phyloP scores from a whole-genome alignment of 768 basidiomycete species.

The Boletus pseudo-olivaceus region DNA sequence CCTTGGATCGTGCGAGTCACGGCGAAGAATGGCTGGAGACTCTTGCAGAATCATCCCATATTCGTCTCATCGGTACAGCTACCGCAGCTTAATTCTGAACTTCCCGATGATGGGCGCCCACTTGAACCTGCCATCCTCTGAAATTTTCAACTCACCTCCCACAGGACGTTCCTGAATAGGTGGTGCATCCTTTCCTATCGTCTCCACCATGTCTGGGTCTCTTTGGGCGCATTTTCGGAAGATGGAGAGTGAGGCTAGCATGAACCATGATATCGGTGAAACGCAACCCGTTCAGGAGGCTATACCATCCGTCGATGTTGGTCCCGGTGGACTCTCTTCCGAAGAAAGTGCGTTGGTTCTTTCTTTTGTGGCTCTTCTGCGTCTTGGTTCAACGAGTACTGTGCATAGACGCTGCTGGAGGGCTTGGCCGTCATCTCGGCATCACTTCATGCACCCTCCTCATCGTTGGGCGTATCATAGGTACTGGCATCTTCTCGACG shows the following conservation, averaged over 20 bases:
- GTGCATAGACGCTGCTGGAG: constrained; percentile 45
- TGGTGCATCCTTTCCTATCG: too few relatives aligned
- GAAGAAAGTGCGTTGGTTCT: constrained; percentile 41
- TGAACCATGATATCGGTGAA: neutral
- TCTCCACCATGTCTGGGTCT: constrained; percentile 6
- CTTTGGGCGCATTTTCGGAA: constrained; percentile 4
- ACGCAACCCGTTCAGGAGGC: neutral
- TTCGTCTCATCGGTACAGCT: too few relatives aligned
- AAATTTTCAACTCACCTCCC: neutral
- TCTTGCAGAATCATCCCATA: too few relatives aligned
- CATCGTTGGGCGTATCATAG: constrained; percentile 56
- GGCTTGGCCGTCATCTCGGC: constrained; percentile 56
- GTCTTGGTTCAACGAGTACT: neutral
- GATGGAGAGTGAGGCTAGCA: neutral
- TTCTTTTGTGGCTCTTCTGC: neutral
- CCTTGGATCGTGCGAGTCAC: too few relatives aligned
- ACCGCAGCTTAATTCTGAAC: too few relatives aligned
- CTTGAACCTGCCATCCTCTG: neutral
- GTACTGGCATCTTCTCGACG: constrained; percentile 64
- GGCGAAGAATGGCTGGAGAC: too few relatives aligned
- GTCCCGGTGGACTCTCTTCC: constrained; percentile 44
- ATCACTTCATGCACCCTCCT: constrained; percentile 55
- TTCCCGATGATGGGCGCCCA: neutral
- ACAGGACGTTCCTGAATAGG: too few relatives aligned
- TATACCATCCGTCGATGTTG: constrained; percentile 15